Evolutionary conservation across 2,329 filamentous ascomycete species (phyloP).

Genomic region (Arthroderma sp.): DNA sequence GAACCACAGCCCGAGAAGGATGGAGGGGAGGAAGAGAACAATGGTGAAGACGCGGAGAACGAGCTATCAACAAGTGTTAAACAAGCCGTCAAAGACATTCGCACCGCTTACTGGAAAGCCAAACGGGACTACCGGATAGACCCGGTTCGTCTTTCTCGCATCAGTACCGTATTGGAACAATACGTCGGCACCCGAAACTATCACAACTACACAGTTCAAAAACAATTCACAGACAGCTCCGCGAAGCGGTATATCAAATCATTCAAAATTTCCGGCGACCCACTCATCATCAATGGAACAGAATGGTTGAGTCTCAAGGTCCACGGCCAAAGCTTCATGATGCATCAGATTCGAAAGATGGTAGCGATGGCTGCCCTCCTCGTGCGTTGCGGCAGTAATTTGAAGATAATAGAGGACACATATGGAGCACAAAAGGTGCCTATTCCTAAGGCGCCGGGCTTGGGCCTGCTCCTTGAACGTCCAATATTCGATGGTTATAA

Average conservation of each 20-base stretch:
- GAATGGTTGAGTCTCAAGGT: slow-evolving; percentile 95
- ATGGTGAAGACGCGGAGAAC: slow-evolving; percentile 9
- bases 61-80: slow-evolving; percentile 35
- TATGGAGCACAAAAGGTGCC: slow-evolving; percentile 62
- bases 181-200: slow-evolving; percentile 83
- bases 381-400: slow-evolving; percentile 68
- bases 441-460: slow-evolving; percentile 84
- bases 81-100: slow-evolving; percentile 57
- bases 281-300: slow-evolving; percentile 76
- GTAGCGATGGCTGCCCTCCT: slow-evolving; percentile 80
- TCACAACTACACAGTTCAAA: slow-evolving; percentile 96
- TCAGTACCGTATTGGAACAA: slow-evolving; percentile 59
- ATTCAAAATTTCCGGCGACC: slow-evolving; percentile 62
- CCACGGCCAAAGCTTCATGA: slow-evolving; percentile 98
- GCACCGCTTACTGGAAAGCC: slow-evolving; percentile 65
- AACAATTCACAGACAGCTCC: slow-evolving; percentile 65
- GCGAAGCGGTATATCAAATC: slow-evolving; percentile 86
- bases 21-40: neutral
- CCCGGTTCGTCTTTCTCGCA: slow-evolving; percentile 52
- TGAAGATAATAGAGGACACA: slow-evolving; percentile 56
- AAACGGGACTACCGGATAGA: slow-evolving; percentile 78
- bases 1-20: too few species aligned
- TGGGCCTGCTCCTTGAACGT: slow-evolving; percentile 77
- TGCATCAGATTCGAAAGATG: slow-evolving; percentile 99
- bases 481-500: slow-evolving; percentile 91